These are phyloP conservation scores for Eucalyptus cladocalyx DNA, from an alignment of 345 rosid species.

Conservation along the genomic window DNA sequence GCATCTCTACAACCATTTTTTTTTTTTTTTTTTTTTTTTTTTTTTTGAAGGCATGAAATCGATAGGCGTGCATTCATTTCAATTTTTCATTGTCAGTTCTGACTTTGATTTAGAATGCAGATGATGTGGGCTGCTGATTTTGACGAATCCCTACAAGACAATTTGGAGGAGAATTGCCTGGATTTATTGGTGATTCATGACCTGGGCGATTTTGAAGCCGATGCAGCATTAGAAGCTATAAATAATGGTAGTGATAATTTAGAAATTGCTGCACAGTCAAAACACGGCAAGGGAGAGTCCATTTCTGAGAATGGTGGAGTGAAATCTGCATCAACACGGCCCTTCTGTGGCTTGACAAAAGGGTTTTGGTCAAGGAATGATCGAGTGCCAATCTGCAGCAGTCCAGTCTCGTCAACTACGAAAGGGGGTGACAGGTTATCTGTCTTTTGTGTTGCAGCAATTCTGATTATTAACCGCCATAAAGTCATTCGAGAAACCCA, in stretches of 20 bases:
- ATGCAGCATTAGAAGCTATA: conserved; percentile 22
- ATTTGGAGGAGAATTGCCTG: conserved; percentile 58
- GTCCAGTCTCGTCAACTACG: conserved; percentile 33
- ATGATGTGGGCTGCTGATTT: conserved; percentile 99
- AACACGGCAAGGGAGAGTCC: conserved; percentile 29
- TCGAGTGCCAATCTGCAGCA: conserved; percentile 30
- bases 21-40: neutral
- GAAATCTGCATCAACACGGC: conserved; percentile 36
- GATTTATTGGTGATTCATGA: conserved; percentile 56
- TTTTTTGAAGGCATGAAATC: neutral
- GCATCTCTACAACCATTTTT: neutral
- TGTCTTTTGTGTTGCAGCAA: conserved; percentile 88
- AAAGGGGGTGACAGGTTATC: conserved; percentile 65
- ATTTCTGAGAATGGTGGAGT: conserved; percentile 22
- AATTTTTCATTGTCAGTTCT: neutral
- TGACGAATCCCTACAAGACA: conserved; percentile 41
- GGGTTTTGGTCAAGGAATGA: conserved; percentile 57
- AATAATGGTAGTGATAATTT: conserved; percentile 23
- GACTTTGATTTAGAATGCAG: conserved; percentile 24
- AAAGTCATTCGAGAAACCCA: conserved; percentile 74
- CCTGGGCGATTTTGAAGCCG: conserved; percentile 31
- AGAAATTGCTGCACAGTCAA: conserved; percentile 25
- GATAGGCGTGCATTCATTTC: neutral
- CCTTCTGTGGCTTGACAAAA: conserved; percentile 72
- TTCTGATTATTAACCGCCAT: conserved; percentile 78